Conservation (phyloP, 192 early-diverging fungal species). For the Kickxella alabastrina region DNA sequence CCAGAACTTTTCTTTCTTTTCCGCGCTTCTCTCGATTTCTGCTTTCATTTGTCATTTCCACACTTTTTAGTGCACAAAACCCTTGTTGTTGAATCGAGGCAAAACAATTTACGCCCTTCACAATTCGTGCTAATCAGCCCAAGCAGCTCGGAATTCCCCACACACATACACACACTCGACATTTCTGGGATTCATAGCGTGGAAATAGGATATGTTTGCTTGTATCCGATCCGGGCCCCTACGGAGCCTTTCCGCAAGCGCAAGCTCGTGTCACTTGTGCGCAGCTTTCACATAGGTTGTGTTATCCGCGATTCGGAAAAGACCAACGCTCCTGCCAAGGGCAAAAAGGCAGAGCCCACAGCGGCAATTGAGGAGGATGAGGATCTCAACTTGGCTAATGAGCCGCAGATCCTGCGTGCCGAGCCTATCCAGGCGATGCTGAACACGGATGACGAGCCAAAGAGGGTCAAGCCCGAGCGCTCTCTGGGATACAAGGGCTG, state of each 20-base stretch:
- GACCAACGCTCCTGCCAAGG: neutral
- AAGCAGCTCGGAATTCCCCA: too few relatives aligned
- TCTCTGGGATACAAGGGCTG: conserved; percentile 28
- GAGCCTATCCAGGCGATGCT: conserved; percentile 13
- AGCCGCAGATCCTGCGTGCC: conserved; percentile 14
- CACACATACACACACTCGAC: too few relatives aligned
- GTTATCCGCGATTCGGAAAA: neutral
- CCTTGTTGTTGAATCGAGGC: too few relatives aligned
- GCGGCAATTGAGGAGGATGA: conserved; percentile 1
- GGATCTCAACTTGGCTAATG: neutral
- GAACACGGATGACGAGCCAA: neutral
- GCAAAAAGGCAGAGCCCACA: neutral
- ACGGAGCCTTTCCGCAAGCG: conserved; percentile 4
- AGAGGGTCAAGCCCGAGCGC: conserved; percentile 6
- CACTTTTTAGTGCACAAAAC: too few relatives aligned
- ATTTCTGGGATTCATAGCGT: too few relatives aligned
- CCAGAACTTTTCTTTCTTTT: too few relatives aligned
- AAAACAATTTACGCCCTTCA: too few relatives aligned
- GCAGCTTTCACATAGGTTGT: conserved; percentile 12
- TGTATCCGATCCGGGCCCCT: conserved; percentile 9
- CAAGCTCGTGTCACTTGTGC: conserved; percentile 3
- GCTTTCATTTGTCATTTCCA: too few relatives aligned
- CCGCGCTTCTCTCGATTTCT: too few relatives aligned
- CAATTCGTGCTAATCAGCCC: too few relatives aligned
- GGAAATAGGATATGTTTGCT: conserved; percentile 12